Conservation (phyloP, 192 early-diverging fungal genomes). For the Funneliformis geosporum region DNA sequence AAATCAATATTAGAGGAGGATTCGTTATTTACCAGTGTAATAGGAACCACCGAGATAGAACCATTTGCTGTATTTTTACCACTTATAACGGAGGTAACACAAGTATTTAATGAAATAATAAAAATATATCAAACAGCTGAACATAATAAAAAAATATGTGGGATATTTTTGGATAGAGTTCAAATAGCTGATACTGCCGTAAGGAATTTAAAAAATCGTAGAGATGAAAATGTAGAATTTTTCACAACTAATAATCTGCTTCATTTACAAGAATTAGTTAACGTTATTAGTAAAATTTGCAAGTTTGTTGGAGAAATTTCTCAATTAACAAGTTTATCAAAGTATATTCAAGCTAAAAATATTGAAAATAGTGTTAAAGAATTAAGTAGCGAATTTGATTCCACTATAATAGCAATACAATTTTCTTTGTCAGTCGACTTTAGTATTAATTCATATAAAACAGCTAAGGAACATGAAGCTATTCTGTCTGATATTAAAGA, state of each 20-base stretch:
- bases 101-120: too few species aligned
- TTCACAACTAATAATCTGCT: background rate
- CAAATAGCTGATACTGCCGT: background rate
- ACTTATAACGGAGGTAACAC: too few species aligned
- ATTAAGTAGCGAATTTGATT: conserved; percentile 27
- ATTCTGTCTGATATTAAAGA: too few species aligned
- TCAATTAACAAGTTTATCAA: background rate
- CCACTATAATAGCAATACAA: background rate
- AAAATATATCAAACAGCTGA: too few species aligned
- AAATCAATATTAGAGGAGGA: too few species aligned
- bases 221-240: background rate
- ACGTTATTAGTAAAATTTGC: background rate
- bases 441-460: too few species aligned
- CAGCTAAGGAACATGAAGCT: too few species aligned
- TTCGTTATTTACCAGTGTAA: too few species aligned
- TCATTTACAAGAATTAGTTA: background rate
- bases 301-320: background rate
- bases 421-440: background rate
- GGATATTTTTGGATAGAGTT: background rate
- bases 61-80: too few species aligned
- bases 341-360: background rate
- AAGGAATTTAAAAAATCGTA: background rate
- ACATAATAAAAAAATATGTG: too few species aligned
- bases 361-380: conserved; percentile 22
- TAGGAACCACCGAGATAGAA: too few species aligned